phyloP scores from a whole-genome alignment of 2,329 filamentous ascomycete species.

The Malbranchea cinnamomea region DNA sequence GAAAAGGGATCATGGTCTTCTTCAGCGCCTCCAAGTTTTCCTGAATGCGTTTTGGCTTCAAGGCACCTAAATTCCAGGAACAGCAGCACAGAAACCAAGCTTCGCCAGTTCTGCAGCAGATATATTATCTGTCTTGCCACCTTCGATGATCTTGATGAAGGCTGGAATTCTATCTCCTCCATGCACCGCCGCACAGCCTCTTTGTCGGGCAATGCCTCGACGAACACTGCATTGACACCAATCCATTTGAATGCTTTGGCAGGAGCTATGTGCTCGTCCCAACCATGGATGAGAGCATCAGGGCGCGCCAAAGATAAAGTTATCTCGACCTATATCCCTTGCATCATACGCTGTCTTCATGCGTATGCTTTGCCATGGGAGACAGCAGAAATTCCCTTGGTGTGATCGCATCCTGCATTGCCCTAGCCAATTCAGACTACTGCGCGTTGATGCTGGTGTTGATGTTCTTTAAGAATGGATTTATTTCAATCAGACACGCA shows the following conservation, averaged over 20 bases:
- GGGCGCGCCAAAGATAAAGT: conserved; percentile 34
- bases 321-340: conserved; percentile 30
- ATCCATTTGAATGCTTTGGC: conserved; percentile 29
- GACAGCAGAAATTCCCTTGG: conserved; percentile 33
- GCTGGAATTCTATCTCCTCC: conserved; percentile 23
- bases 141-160: conserved; percentile 32
- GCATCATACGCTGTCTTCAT: conserved; percentile 32
- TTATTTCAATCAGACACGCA: no score
- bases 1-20: no score
- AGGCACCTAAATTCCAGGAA: conserved; percentile 33
- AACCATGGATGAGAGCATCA: conserved; percentile 28
- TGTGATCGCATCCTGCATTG: conserved; percentile 29
- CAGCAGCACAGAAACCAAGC: conserved; percentile 28
- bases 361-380: conserved; percentile 32
- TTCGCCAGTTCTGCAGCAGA: conserved; percentile 24
- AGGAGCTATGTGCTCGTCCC: conserved; percentile 31
- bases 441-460: neutral
- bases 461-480: no score
- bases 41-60: conserved; percentile 27
- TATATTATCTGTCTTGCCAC: conserved; percentile 28
- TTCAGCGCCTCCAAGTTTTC: conserved; percentile 26
- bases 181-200: conserved; percentile 27
- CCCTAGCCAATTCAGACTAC: neutral
- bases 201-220: conserved; percentile 31
- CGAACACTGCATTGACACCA: conserved; percentile 32